These are phyloP conservation scores for Lachnellula cervina DNA, from an alignment of 2,329 filamentous ascomycete species.

Conservation along the genomic window DNA sequence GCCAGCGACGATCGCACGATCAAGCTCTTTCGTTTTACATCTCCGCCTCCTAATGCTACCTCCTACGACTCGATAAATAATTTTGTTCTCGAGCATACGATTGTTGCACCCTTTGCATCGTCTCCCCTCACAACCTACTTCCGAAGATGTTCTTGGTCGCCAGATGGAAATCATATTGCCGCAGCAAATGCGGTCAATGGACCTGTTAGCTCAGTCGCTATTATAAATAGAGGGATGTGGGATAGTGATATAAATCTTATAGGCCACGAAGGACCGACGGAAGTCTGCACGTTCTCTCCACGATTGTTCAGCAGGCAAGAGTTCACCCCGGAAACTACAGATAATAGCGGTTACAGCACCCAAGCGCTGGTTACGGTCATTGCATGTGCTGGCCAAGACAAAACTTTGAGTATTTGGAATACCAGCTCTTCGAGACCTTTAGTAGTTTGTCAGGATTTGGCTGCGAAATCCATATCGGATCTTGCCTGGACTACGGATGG, in stretches of 20 bases:
- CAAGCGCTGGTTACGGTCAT: slow-evolving; percentile 77
- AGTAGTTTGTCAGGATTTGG: slow-evolving; percentile 82
- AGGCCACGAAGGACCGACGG: slow-evolving; percentile 92
- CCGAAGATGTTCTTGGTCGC: slow-evolving; percentile 92
- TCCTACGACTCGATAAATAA: slow-evolving; percentile 96
- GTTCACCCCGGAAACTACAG: slow-evolving; percentile 42
- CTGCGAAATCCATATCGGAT: slow-evolving; percentile 89
- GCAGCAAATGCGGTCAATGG: slow-evolving; percentile 96
- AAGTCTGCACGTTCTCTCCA: slow-evolving; percentile 96
- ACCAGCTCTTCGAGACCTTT: slow-evolving; percentile 90
- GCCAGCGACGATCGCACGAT: slow-evolving; percentile 96
- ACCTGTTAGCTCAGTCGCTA: slow-evolving; percentile 93
- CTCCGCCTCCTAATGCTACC: slow-evolving; percentile 84
- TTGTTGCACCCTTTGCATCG: slow-evolving; percentile 78
- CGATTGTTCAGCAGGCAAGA: slow-evolving; percentile 76
- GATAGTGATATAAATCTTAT: slow-evolving; percentile 96
- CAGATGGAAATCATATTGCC: slow-evolving; percentile 93
- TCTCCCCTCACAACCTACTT: slow-evolving; percentile 97
- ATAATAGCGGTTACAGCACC: slow-evolving; percentile 44
- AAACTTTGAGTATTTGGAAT: slow-evolving; percentile 95
- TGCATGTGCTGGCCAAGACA: slow-evolving; percentile 94
- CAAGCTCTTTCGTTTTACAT: slow-evolving; percentile 92
- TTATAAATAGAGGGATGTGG: slow-evolving; percentile 88
- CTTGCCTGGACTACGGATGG: slow-evolving; percentile 92
- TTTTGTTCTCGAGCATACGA: slow-evolving; percentile 90